A percentile compares a stretch with the other conserved stretches of the same genome.
Conservation (phyloP, 148 eudicot species). For the Rheum nobile region DNA sequence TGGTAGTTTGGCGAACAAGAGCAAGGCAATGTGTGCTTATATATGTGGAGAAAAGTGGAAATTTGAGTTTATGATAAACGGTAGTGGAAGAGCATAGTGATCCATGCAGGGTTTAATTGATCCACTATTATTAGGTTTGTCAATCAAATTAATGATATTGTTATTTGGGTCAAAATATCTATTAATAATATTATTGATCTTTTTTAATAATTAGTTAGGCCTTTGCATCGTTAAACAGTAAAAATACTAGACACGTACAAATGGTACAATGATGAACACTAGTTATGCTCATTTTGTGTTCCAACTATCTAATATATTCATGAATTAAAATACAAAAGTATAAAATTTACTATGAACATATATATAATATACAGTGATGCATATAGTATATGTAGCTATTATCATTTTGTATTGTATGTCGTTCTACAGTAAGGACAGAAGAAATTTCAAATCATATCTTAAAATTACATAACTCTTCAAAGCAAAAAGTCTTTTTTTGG, state of each 20-base stretch:
- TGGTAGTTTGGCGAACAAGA: neutral
- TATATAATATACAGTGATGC: too few relatives aligned
- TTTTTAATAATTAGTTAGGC: neutral
- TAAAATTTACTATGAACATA: too few relatives aligned
- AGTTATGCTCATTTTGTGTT: neutral
- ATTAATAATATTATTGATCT: neutral
- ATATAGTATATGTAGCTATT: too few relatives aligned
- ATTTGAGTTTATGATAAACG: neutral
- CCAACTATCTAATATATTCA: neutral
- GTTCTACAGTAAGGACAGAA: too few relatives aligned
- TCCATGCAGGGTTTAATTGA: constrained; percentile 5
- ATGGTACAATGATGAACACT: neutral
- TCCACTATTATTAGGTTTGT: neutral
- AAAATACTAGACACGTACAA: neutral
- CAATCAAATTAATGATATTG: neutral
- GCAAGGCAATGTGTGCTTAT: neutral
- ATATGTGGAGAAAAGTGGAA: neutral
- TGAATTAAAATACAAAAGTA: neutral
- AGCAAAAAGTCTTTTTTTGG: too few relatives aligned
- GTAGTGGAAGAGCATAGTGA: neutral
- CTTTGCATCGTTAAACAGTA: neutral
- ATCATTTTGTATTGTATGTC: too few relatives aligned
- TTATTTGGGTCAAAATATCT: neutral
- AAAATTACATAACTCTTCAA: too few relatives aligned
- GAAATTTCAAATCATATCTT: too few relatives aligned